Evolutionary conservation across 2,329 filamentous ascomycete genomes (phyloP), one percentile per base, ranked within the genome.

Genomic region (Sphaceloma murrayae): DNA sequence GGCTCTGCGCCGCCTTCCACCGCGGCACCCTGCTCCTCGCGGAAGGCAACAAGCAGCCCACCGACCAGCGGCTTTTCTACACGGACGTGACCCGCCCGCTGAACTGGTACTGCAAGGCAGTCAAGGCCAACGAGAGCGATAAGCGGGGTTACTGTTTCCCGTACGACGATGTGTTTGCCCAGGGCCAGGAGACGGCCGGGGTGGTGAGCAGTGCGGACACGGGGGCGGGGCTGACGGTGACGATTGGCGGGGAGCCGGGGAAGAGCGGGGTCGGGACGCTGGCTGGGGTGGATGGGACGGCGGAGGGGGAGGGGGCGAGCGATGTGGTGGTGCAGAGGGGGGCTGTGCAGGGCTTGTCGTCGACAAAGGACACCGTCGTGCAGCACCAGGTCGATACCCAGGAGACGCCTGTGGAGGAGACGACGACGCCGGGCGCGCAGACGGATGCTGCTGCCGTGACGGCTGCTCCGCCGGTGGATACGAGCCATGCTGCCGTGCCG

Each of bases 1-100:
- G 85, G n/a, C 64, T 91, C 10, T 74, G 80, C 0, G 84, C 85
- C 1, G 82, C 80, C 1, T 75, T 89, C 55, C 86, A 88, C 62
- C 73, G 85, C 16, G 78, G 74, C 24, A 88, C 81, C 8, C 62
- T 91, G 48, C 62, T 83, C 39, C 56, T 62, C 4, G 2, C 55
- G 5, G 68, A 66, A 1, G 69, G 69, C 22, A 53, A 68, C 49
- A 48, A 61, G 2, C 65, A 71, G 53, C 70, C 70, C 1, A 55
- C 55, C 5, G 36, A 48, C 2, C 48, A 56, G 1, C 45, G 51
- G 18, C 34, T 29, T 10, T 73, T 71, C 57, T 74, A 74, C 56
- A 57, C 53, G 2, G 46, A 42, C 56, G 56, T 52, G 2, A 46
- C 18, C n/a, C 16, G 29, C 2, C 13, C 31, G 2, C 65, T 62